These are phyloP conservation scores for Populus trichocarpa DNA, from an alignment of 441 rosid genomes.

Conservation along the genomic window DNA sequence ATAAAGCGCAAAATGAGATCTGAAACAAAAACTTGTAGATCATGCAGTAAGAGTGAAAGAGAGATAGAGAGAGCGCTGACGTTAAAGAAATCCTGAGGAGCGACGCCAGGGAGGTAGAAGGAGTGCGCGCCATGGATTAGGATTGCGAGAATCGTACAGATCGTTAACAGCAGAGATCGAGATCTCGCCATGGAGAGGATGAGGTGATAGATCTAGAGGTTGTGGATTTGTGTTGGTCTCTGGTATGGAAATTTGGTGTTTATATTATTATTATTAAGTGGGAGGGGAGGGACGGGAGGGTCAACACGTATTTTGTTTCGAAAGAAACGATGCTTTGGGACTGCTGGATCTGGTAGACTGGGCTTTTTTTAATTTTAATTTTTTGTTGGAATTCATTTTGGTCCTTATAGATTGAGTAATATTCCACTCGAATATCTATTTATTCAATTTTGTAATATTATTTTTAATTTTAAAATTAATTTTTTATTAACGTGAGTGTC, in stretches of 20 bases:
- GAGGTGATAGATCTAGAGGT: background rate
- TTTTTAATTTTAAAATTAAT: no score
- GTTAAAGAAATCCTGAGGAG: conserved; percentile 82
- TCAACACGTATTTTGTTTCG: no score
- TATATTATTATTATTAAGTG: no score
- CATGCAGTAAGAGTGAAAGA: conserved; percentile 23
- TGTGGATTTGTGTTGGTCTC: background rate
- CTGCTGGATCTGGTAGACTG: no score
- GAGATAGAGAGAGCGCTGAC: conserved; percentile 28
- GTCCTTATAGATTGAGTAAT: no score
- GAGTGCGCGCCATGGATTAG: conserved; percentile 49
- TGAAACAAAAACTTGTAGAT: background rate
- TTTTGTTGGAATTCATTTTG: no score
- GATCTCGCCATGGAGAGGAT: conserved; percentile 34
- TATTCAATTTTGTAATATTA: background rate
- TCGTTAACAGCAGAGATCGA: conserved; percentile 6
- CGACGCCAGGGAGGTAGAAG: conserved; percentile 95
- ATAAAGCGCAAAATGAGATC: background rate
- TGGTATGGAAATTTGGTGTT: background rate
- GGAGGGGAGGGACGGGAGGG: background rate
- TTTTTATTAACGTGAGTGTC: no score
- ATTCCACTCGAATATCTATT: background rate
- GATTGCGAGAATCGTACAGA: conserved; percentile 27
- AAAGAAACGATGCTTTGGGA: no score
- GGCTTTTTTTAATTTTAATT: no score